phyloP scores from a whole-genome alignment of 2,329 filamentous ascomycete species.

The Fusarium keratoplasticum region DNA sequence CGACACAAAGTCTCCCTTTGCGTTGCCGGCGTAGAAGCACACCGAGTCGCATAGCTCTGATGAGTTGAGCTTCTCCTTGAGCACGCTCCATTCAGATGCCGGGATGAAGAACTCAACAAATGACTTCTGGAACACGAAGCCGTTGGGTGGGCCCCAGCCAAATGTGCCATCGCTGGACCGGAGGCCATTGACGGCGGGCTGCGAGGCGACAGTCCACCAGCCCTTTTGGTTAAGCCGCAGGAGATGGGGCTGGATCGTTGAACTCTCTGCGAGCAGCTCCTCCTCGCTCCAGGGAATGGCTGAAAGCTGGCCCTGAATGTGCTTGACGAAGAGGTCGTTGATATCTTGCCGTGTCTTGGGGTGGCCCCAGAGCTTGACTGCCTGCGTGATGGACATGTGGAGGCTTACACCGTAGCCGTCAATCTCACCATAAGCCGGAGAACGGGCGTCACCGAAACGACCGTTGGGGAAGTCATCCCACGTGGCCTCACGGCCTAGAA shows the following conservation, averaged over 20 bases:
- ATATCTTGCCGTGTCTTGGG: constrained; percentile 79
- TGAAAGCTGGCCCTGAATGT: constrained; percentile 81
- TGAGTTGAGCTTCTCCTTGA: constrained; percentile 72
- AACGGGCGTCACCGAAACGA: constrained; percentile 92
- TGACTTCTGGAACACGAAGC: constrained; percentile 97
- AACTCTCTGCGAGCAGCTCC: constrained; percentile 84
- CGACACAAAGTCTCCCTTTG: constrained; percentile 80
- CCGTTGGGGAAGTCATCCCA: constrained; percentile 99
- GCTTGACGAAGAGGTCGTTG: constrained; percentile 80
- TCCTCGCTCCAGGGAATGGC: constrained; percentile 97
- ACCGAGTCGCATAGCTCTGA: constrained; percentile 73
- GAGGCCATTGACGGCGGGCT: constrained; percentile 91
- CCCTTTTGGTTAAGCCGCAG: constrained; percentile 81
- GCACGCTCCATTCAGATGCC: constrained; percentile 73
- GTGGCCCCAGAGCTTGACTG: constrained; percentile 85
- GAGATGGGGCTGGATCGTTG: constrained; percentile 81
- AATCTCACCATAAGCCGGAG: constrained; percentile 94
- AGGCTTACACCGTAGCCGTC: constrained; percentile 98
- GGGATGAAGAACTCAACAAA: constrained; percentile 98
- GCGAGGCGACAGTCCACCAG: constrained; percentile 97
- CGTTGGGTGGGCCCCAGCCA: constrained; percentile 92
- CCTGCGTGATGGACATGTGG: constrained; percentile 88
- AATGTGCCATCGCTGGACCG: constrained; percentile 82
- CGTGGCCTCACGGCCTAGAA: constrained; percentile 91
- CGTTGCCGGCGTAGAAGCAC: constrained; percentile 90